Percentiles rank a stretch among this genome's conserved stretches.
Conservation (phyloP, 768 basidiomycete species). For the Naganishia vishniacii region DNA sequence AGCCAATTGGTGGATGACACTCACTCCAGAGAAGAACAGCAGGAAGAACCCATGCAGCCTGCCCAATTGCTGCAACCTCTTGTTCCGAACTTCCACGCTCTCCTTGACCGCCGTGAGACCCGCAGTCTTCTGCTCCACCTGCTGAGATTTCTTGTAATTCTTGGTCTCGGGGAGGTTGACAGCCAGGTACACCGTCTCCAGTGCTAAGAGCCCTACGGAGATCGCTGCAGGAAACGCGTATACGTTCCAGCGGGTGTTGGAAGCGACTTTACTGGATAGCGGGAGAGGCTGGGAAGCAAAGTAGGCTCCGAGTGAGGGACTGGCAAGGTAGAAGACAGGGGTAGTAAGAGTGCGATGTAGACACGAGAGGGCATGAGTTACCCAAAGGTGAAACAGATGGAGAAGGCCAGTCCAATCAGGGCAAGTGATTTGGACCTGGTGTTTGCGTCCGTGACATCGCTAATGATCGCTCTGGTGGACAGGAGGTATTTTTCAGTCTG, state of each 20-base stretch:
- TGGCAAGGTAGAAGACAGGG: slow-evolving; percentile 34
- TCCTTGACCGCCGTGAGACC: slow-evolving; percentile 15
- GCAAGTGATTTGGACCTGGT: slow-evolving; percentile 81
- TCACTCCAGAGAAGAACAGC: slow-evolving; percentile 67
- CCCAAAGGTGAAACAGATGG: slow-evolving; percentile 68
- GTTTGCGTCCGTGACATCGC: slow-evolving; percentile 75
- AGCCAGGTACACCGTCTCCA: slow-evolving; percentile 74
- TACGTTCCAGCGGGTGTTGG: slow-evolving; percentile 55
- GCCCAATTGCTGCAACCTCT: slow-evolving; percentile 59
- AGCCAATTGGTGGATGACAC: slow-evolving; percentile 28
- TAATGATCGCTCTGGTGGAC: slow-evolving; percentile 72
- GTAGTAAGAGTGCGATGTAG: slow-evolving; percentile 1
- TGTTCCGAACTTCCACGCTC: slow-evolving; percentile 26
- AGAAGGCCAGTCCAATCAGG: slow-evolving; percentile 91
- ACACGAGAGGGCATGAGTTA: slow-evolving; percentile 23
- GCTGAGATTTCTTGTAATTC: slow-evolving; percentile 50
- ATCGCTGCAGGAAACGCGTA: slow-evolving; percentile 85
- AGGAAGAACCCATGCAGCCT: slow-evolving; percentile 77
- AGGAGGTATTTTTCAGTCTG: background rate
- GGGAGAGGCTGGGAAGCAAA: slow-evolving; percentile 82
- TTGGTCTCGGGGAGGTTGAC: slow-evolving; percentile 80
- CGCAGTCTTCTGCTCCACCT: slow-evolving; percentile 18
- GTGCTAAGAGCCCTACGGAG: slow-evolving; percentile 67
- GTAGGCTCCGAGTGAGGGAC: slow-evolving; percentile 88
- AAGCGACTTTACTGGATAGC: slow-evolving; percentile 50